Conservation (phyloP, 192 early-diverging fungal species). For the Coemansia guatemalensis region DNA sequence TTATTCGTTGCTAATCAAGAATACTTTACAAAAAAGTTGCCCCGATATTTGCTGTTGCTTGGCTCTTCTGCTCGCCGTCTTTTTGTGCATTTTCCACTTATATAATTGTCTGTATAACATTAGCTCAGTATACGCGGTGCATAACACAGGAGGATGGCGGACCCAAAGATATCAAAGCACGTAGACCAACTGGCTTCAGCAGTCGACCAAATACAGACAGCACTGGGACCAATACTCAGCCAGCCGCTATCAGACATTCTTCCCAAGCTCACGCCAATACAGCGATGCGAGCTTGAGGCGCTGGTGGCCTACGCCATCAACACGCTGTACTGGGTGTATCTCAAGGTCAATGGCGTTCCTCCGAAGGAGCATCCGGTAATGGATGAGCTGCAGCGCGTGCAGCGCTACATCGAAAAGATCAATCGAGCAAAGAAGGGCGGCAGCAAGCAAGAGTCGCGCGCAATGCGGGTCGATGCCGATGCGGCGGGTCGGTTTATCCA, state of each 20-base stretch:
- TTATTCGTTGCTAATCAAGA: neutral
- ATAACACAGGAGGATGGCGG: conserved; percentile 15
- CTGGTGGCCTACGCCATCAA: conserved; percentile 58
- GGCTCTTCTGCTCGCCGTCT: conserved; percentile 1
- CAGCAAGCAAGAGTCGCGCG: conserved; percentile 17
- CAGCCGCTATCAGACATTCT: conserved; percentile 49
- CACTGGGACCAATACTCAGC: conserved; percentile 34
- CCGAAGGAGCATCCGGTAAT: conserved; percentile 58
- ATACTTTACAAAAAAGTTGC: neutral
- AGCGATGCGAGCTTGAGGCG: conserved; percentile 58
- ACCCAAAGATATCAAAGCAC: conserved; percentile 32
- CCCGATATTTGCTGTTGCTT: conserved; percentile 4
- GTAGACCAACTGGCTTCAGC: conserved; percentile 36
- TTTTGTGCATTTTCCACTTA: conserved; percentile 12
- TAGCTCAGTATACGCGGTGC: no score
- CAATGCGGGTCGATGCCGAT: conserved; percentile 51
- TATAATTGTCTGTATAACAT: neutral
- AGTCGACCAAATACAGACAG: conserved; percentile 24
- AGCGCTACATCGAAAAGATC: conserved; percentile 51
- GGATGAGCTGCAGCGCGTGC: conserved; percentile 54
- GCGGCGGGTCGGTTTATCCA: conserved; percentile 56
- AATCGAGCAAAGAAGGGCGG: conserved; percentile 44
- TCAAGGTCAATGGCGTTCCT: conserved; percentile 58
- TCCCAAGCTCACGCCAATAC: conserved; percentile 50
- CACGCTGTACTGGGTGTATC: conserved; percentile 57